Evolutionary conservation across 768 basidiomycete genomes (phyloP).

Genomic region (Naganishia randhawae): DNA sequence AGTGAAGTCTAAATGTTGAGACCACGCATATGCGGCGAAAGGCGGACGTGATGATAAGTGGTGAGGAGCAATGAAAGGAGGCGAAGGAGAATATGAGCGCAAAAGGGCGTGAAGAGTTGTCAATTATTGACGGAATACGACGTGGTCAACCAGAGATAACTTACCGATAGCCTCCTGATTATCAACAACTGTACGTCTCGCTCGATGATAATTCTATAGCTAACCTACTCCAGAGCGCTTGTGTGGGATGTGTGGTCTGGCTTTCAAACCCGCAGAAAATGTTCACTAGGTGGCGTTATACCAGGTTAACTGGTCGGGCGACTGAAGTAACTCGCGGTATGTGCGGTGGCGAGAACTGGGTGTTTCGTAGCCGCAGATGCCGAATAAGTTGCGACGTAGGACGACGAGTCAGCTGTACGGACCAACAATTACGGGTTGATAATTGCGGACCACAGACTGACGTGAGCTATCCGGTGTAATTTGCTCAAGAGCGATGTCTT

Average conservation of each 20-base stretch:
- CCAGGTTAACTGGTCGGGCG: not conserved
- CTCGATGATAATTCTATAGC: not conserved
- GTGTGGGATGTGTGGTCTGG: not conserved
- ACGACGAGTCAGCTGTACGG: not conserved
- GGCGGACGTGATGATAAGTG: not conserved
- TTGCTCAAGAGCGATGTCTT: not conserved
- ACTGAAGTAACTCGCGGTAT: not conserved
- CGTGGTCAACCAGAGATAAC: not conserved
- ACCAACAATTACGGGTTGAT: not conserved
- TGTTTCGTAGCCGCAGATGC: not conserved
- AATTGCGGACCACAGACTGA: not conserved
- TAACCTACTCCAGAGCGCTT: conserved; percentile 19
- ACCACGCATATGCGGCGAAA: not conserved
- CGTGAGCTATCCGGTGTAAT: not conserved
- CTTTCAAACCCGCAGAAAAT: conserved; percentile 17
- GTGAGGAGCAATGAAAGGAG: not conserved
- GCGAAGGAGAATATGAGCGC: not conserved
- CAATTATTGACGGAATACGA: not conserved
- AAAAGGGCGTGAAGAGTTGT: not conserved
- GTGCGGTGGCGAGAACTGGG: not conserved
- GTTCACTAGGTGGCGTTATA: conserved; percentile 2
- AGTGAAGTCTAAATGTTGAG: not conserved
- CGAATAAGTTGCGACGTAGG: not conserved
- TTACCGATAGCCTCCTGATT: not conserved
- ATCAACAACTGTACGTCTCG: not conserved